phyloP scores from a whole-genome alignment of 1,139 yeast genomes.

The Candida pseudocylindracea region DNA sequence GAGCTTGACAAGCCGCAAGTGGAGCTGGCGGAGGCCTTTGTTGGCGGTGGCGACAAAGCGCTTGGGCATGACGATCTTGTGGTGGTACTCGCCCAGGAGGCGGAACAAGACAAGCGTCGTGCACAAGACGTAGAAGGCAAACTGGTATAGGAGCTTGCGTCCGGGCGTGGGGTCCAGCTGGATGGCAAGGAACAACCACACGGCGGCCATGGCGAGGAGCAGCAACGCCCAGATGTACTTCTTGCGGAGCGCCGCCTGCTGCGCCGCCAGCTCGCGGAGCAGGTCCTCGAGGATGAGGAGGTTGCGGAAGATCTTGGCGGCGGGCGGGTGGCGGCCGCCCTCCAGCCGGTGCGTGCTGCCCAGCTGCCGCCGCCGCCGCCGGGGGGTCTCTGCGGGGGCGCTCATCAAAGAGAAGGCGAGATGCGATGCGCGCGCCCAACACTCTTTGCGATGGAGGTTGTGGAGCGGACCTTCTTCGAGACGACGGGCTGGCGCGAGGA shows the following conservation, averaged over 20 bases:
- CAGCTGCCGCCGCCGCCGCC: no score
- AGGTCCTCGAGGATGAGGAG: conserved; percentile 70
- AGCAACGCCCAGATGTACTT: conserved; percentile 52
- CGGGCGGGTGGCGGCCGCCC: conserved; percentile 14
- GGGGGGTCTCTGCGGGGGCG: no score
- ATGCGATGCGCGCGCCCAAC: no score
- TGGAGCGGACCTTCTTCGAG: no score
- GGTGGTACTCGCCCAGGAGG: conserved; percentile 71
- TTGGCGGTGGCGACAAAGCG: conserved; percentile 61
- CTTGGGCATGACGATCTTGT: conserved; percentile 68
- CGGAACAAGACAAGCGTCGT: conserved; percentile 62
- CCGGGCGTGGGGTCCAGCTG: no score
- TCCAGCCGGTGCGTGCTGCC: no score
- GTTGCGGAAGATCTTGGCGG: conserved; percentile 61
- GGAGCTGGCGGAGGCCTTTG: conserved; percentile 69
- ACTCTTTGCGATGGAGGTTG: no score
- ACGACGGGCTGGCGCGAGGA: conserved; percentile 61
- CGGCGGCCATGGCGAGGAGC: conserved; percentile 17
- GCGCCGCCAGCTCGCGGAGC: conserved; percentile 56
- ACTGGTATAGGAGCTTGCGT: conserved; percentile 13
- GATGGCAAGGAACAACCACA: conserved; percentile 8
- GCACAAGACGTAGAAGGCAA: conserved; percentile 39
- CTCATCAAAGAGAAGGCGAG: no score
- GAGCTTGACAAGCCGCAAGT: conserved; percentile 54
- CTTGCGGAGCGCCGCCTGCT: conserved; percentile 44